Base-by-base conservation (phyloP, 371 early-diverging fungal genomes). In the Parasitella parasitica region DNA sequence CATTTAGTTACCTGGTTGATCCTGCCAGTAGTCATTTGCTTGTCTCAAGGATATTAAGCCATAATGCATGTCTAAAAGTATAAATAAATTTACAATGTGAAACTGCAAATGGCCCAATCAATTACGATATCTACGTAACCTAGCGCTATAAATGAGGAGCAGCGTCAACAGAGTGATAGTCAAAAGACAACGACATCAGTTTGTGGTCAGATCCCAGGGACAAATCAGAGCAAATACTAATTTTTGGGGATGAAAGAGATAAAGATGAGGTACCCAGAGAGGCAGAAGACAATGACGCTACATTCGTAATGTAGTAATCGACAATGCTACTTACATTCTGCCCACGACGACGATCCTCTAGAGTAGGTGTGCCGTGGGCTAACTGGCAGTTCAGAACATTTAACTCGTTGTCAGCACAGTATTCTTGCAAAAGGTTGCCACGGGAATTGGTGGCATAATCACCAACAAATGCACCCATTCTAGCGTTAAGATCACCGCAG, bases 21-120 rank as follows among this genome's bases (percentile, higher is more conserved):
- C 46, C 46, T 43, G 46, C 46, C 46, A 43, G 46, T 43, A 43
- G 46, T 43, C 59, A 58, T 58, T 36, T 59, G 59, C 59, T 59
- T 59, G 49, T 59, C 59, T 50, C 59, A 50, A 59, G 37, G 50
- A 59, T 59, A n/a, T n/a, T 59, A 59, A 59, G 59, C 59, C 49
- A 58, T 49, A n/a, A n/a, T n/a, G 59, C 59, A 58, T 58, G 49
- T 58, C 59, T 58, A 58, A 58, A n/a, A n/a, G 59, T 49, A 58
- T 49, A 58, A 57, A 46, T 57, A 48, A 57, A 32, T 57, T 57
- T 57, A 57, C 34, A 57, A 48, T 20, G 58, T 57, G 59, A 58
- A 58, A 58, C 59, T 58, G 59, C 59, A 36, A 58, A 58, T 58
- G 59, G 59, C 59, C 49, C 49, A 58, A 48, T 57, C 46, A 48